A percentile compares a stretch with the other conserved stretches of the same genome.
Conservation (phyloP, 2,329 filamentous ascomycete genomes). For the Fusarium chuoi region DNA sequence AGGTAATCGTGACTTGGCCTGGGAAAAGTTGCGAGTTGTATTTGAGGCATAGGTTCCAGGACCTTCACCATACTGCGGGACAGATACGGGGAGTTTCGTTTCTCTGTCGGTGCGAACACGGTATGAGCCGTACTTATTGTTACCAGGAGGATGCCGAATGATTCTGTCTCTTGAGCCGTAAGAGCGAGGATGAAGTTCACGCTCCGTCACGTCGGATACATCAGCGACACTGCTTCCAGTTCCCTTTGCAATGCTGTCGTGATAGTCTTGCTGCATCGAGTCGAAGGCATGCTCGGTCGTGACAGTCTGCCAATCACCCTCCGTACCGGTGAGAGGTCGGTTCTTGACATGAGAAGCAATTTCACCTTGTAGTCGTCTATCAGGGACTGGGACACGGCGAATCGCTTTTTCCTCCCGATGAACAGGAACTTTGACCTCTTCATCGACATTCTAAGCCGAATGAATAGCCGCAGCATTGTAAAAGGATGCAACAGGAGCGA, state of each 20-base stretch:
- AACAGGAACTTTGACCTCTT: slow-evolving; percentile 52
- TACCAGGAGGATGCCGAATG: slow-evolving; percentile 41
- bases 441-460: slow-evolving; percentile 55
- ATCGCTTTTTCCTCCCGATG: slow-evolving; percentile 24
- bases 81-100: slow-evolving; percentile 29
- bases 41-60: slow-evolving; percentile 35
- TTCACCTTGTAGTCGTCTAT: slow-evolving; percentile 22
- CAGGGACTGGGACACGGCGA: neutral
- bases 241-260: slow-evolving; percentile 42
- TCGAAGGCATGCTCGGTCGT: slow-evolving; percentile 46
- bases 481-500: slow-evolving; percentile 42
- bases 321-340: slow-evolving; percentile 28
- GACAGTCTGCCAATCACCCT: slow-evolving; percentile 52
- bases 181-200: slow-evolving; percentile 29
- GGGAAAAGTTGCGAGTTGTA: slow-evolving; percentile 33
- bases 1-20: slow-evolving; percentile 34
- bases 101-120: slow-evolving; percentile 39
- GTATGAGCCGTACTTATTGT: slow-evolving; percentile 14
- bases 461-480: slow-evolving; percentile 52
- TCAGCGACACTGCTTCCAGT: slow-evolving; percentile 59
- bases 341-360: slow-evolving; percentile 34
- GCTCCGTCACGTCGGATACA: slow-evolving; percentile 51
- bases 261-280: slow-evolving; percentile 33
- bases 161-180: slow-evolving; percentile 42
- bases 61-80: slow-evolving; percentile 34